Percentiles rank a stretch among this genome's conserved stretches.
Conservation (phyloP, 768 basidiomycete species). For the Leccinum incarnatum region DNA sequence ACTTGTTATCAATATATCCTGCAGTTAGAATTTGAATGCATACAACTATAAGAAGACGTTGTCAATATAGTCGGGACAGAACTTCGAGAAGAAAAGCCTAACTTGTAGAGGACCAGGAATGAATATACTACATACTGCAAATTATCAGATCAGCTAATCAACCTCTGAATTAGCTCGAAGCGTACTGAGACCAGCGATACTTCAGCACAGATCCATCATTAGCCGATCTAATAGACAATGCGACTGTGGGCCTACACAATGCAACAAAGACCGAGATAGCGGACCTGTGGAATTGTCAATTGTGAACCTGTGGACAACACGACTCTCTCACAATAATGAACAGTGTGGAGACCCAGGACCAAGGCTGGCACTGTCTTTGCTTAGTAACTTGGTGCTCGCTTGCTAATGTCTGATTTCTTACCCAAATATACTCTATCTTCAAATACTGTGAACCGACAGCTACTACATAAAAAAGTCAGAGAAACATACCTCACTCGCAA, state of each 20-base stretch:
- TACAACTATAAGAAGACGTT: neutral
- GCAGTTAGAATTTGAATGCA: neutral
- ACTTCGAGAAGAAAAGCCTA: neutral
- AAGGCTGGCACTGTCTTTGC: neutral
- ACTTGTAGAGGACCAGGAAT: conserved; percentile 3
- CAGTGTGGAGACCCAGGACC: conserved; percentile 12
- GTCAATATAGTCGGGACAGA: neutral
- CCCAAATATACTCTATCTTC: conserved; percentile 21
- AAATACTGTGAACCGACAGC: neutral
- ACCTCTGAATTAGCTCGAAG: neutral
- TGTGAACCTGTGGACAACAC: too few species aligned
- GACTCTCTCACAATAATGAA: conserved; percentile 5
- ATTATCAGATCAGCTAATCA: neutral
- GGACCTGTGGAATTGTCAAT: neutral
- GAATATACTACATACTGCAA: conserved; percentile 2
- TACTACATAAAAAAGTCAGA: neutral
- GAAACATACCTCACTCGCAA: conserved; percentile 5
- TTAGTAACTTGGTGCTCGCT: neutral
- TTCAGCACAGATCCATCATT: neutral
- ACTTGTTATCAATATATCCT: neutral
- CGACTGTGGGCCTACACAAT: neutral
- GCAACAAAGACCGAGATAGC: neutral
- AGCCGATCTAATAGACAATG: neutral
- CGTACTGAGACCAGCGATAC: neutral
- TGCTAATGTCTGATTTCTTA: neutral